These are phyloP conservation scores for Russula sp. DNA, from an alignment of 768 basidiomycete genomes.

Conservation along the genomic window DNA sequence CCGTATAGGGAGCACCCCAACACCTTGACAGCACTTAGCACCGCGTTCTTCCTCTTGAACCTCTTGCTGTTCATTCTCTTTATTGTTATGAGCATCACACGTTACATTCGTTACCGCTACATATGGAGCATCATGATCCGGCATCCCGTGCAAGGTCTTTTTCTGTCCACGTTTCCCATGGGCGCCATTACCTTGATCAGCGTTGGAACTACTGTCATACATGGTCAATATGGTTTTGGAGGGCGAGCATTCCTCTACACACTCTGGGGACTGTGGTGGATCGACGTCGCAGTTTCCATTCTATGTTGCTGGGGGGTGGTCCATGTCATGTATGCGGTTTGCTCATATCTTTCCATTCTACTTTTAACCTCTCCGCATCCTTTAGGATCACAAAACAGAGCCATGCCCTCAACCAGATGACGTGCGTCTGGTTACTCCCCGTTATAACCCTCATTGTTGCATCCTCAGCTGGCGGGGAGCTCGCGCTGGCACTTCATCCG, in stretches of 20 bases:
- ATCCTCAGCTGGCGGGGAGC: conserved; percentile 55
- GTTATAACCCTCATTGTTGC: conserved; percentile 68
- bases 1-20: conserved; percentile 43
- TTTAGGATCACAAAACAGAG: conserved; percentile 32
- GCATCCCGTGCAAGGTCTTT: conserved; percentile 46
- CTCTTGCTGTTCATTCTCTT: conserved; percentile 33
- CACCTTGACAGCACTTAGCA: conserved; percentile 36
- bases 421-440: conserved; percentile 65
- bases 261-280: conserved; percentile 66
- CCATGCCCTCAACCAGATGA: conserved; percentile 50
- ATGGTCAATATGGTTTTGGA: conserved; percentile 40
- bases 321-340: conserved; percentile 51
- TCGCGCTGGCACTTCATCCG: conserved; percentile 42
- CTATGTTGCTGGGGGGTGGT: conserved; percentile 54
- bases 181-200: conserved; percentile 52
- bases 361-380: not conserved
- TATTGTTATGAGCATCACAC: conserved; percentile 36
- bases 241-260: conserved; percentile 45
- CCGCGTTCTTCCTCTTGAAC: conserved; percentile 54
- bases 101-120: conserved; percentile 48
- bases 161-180: conserved; percentile 48
- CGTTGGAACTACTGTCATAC: conserved; percentile 39
- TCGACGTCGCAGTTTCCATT: conserved; percentile 48
- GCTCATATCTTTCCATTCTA: not conserved
- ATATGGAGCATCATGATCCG: conserved; percentile 41